Conservation (phyloP, 164 flowering plant species). For the Stephania japonica region DNA sequence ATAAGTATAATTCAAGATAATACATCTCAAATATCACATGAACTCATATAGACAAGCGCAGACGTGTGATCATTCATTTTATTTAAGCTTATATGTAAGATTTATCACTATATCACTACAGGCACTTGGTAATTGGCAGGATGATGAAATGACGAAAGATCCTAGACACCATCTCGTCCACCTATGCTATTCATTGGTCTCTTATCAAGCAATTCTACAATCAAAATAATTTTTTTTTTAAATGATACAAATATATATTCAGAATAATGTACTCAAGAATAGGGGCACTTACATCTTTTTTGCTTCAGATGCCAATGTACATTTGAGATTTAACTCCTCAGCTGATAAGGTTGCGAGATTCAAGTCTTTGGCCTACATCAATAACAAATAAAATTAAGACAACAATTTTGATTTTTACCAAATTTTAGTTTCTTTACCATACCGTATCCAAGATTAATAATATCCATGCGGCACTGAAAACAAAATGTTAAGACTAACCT, state of each 20-base stretch:
- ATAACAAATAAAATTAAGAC: no score
- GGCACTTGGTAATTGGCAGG: neutral
- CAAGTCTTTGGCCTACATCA: conserved; percentile 73
- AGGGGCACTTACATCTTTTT: conserved; percentile 49
- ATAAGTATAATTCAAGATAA: no score
- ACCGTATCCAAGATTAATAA: neutral
- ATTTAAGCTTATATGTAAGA: no score
- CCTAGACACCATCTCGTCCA: neutral
- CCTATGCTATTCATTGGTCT: neutral
- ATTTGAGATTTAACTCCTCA: conserved; percentile 37
- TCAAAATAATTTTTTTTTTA: neutral
- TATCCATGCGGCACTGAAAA: neutral
- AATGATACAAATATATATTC: no score
- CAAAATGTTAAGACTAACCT: neutral
- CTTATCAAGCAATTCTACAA: neutral
- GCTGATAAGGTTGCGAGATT: conserved; percentile 71
- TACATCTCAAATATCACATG: no score
- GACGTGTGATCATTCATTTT: no score
- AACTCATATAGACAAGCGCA: no score
- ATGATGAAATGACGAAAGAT: neutral
- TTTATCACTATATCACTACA: no score
- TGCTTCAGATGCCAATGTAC: conserved; percentile 56
- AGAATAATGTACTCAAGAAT: neutral
- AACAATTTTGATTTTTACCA: neutral
- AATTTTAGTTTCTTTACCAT: no score